These are phyloP conservation scores for Phytophthora constricta DNA, from an alignment of 352 stramenopile species.

Conservation along the genomic window DNA sequence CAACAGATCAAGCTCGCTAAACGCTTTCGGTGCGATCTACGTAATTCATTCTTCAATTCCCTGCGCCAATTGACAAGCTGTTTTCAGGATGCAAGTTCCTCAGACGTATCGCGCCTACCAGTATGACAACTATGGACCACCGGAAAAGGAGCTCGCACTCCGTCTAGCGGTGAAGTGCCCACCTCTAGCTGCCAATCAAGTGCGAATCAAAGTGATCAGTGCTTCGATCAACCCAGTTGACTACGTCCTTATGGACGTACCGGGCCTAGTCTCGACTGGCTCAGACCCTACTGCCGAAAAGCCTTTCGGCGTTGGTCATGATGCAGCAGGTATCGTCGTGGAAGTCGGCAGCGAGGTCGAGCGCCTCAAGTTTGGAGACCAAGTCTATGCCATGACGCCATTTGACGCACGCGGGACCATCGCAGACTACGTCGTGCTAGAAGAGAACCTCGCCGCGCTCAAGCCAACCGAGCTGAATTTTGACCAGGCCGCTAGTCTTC, in stretches of 20 bases:
- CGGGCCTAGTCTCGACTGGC: slow-evolving; percentile 5
- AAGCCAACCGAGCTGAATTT: slow-evolving; percentile 49
- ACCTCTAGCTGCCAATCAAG: slow-evolving; percentile 8
- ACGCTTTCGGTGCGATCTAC: too few species aligned
- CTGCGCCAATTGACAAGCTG: background rate
- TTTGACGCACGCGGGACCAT: slow-evolving; percentile 19
- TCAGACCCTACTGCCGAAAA: slow-evolving; percentile 3
- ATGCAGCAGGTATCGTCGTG: slow-evolving; percentile 20
- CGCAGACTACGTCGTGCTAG: slow-evolving; percentile 38
- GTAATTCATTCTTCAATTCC: background rate
- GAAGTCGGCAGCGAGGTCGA: slow-evolving; percentile 6
- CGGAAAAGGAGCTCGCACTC: slow-evolving; percentile 4
- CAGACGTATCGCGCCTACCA: slow-evolving; percentile 13
- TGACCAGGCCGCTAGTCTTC: slow-evolving; percentile 39
- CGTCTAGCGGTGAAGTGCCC: background rate
- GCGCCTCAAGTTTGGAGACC: slow-evolving; percentile 11
- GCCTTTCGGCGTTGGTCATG: slow-evolving; percentile 15
- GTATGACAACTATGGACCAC: slow-evolving; percentile 13
- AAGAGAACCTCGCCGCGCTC: slow-evolving; percentile 36
- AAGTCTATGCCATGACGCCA: slow-evolving; percentile 8
- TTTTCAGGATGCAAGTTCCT: background rate
- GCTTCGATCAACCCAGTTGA: slow-evolving; percentile 22
- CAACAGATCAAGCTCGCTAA: too few species aligned
- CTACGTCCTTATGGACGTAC: slow-evolving; percentile 21
- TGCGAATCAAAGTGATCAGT: slow-evolving; percentile 21